Evolutionary conservation across 306 rosid species (phyloP).

Genomic region (Trifolium dubium): DNA sequence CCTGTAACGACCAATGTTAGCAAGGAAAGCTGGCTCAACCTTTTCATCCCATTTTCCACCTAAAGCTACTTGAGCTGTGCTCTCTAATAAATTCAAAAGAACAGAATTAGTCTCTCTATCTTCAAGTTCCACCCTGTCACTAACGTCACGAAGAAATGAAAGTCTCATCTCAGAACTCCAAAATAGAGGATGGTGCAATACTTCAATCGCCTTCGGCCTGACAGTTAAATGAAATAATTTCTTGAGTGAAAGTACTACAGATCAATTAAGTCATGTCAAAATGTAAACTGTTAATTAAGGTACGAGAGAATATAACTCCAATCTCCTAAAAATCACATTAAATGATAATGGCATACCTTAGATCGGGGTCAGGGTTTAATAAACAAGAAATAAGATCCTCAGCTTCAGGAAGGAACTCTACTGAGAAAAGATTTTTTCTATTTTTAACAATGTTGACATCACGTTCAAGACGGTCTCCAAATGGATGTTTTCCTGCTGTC

Average conservation of each 20-base stretch:
- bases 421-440: slow-evolving; percentile 62
- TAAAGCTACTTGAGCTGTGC: slow-evolving; percentile 56
- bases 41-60: slow-evolving; percentile 76
- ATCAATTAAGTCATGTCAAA: slow-evolving; percentile 34
- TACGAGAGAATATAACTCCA: slow-evolving; percentile 7
- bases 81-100: slow-evolving; percentile 68
- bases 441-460: slow-evolving; percentile 79
- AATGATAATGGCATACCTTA: slow-evolving; percentile 57
- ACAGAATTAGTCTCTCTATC: slow-evolving; percentile 60
- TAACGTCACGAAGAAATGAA: slow-evolving; percentile 76
- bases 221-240: slow-evolving; percentile 26
- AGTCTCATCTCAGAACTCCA: slow-evolving; percentile 84
- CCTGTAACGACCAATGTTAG: slow-evolving; percentile 71
- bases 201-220: slow-evolving; percentile 89
- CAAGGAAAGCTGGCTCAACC: slow-evolving; percentile 67
- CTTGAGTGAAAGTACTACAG: slow-evolving; percentile 27
- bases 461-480: slow-evolving; percentile 84
- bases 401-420: slow-evolving; percentile 79
- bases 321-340: neutral
- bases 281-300: neutral
- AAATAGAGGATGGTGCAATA: slow-evolving; percentile 80
- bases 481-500: slow-evolving; percentile 88
- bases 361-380: slow-evolving; percentile 60
- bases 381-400: slow-evolving; percentile 70
- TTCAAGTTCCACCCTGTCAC: slow-evolving; percentile 89